These are phyloP conservation scores for Candida albicans DNA, from an alignment of 1,139 yeast genomes.

Conservation along the genomic window DNA sequence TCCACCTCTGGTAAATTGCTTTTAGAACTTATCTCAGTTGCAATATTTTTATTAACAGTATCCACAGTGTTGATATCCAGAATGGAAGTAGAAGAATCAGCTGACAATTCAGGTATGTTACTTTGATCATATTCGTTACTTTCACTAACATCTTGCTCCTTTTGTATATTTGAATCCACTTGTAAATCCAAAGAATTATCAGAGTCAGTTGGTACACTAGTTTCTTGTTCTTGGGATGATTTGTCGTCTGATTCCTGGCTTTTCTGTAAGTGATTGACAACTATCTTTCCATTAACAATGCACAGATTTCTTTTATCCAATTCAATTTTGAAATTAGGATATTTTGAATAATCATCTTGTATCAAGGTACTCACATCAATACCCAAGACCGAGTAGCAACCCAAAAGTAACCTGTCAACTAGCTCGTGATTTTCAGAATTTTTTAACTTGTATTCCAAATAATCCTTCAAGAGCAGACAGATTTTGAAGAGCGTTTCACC, in stretches of 20 bases:
- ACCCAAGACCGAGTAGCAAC: conserved; percentile 10
- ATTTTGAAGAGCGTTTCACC: conserved; percentile 2
- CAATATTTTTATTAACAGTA: background rate
- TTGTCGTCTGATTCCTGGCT: background rate
- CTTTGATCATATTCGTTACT: background rate
- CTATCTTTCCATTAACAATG: conserved; percentile 2
- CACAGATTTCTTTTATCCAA: conserved; percentile 6
- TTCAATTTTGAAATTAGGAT: conserved; percentile 2
- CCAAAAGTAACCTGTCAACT: conserved; percentile 13
- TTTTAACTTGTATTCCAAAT: conserved; percentile 11
- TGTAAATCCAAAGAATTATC: background rate
- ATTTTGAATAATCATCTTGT: background rate
- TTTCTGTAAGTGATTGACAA: background rate
- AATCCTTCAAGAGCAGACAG: conserved; percentile 12
- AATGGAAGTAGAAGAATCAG: too few relatives aligned
- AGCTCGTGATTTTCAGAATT: conserved; percentile 10
- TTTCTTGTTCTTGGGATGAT: background rate
- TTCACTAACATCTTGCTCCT: background rate
- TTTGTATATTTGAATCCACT: background rate
- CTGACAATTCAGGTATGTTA: background rate
- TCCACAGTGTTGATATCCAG: too few relatives aligned
- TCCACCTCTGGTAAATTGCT: background rate
- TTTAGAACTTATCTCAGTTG: background rate
- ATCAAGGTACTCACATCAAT: conserved; percentile 10
- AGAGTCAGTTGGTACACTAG: background rate